Conservation (phyloP, 129 eudicot species). For the Artemisia annua region DNA sequence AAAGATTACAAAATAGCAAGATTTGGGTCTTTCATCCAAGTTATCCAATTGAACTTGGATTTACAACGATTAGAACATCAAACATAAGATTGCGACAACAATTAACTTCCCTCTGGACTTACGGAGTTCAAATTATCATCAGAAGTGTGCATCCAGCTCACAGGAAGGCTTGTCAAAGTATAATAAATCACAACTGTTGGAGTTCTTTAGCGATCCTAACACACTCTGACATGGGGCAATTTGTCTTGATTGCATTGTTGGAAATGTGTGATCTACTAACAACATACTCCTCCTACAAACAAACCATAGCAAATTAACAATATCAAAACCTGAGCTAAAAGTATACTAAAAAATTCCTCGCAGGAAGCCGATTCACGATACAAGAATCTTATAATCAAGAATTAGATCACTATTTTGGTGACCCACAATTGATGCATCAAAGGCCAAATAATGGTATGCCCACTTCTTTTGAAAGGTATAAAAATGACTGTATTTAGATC, state of each 20-base stretch:
- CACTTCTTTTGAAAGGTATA: neutral
- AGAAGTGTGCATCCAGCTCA: neutral
- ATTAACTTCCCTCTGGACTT: neutral
- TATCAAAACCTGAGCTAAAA: neutral
- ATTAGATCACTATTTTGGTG: too few species aligned
- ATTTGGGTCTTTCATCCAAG: neutral
- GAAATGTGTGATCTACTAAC: constrained; percentile 81
- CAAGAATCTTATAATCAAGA: too few species aligned
- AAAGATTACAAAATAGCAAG: too few species aligned
- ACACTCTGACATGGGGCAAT: constrained; percentile 84
- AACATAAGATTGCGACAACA: neutral
- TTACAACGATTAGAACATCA: too few species aligned
- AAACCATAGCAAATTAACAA: neutral
- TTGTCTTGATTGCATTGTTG: constrained; percentile 86
- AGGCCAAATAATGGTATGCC: neutral
- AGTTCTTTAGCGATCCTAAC: constrained; percentile 62
- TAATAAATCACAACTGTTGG: constrained; percentile 22
- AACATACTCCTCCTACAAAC: neutral
- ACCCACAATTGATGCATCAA: neutral
- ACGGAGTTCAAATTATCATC: neutral
- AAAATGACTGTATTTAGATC: neutral
- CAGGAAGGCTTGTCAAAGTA: neutral
- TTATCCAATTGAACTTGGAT: too few species aligned
- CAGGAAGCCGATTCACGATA: neutral
- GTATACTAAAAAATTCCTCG: neutral